Evolutionary conservation across 805 yeast genomes (phyloP), one percentile per base, ranked within the genome.

Genomic region (Barnettozyma vustinii): DNA sequence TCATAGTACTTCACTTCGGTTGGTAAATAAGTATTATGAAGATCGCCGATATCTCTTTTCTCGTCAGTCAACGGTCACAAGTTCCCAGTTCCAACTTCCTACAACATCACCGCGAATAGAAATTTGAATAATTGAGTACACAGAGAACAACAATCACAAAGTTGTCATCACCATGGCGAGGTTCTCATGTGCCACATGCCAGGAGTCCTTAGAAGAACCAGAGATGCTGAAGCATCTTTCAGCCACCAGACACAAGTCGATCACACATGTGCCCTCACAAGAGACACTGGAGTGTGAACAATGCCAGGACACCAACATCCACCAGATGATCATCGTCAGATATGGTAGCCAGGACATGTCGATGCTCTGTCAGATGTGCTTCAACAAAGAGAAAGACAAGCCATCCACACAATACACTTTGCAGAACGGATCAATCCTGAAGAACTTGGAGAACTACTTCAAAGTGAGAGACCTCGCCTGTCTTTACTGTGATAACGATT

Each of bases 341-440:
- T 76, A 71, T 58, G 84, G 81, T 1, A 77, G 81, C 26, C 71
- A 75, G 16, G 83, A 79, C 55, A 74, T 80, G 72, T 61, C 72
- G 0, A 60, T 79, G 50, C 59, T 77, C 19, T 80, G 86, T 57
- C 66, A 65, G 30, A 42, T 51, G 5, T 80, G 86, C 58, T 62
- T 71, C 19, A 56, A 54, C 32, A 76, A 74, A 51, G 72, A 68
- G 26, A 56, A 55, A 16, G 78, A 72, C 13, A 70, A 67, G 42
- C 75, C 82, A 0, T 67, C 76, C 2, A 74, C 80, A 1, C 74
- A 72, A 44, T 79, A 80, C 53, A 65, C 80, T 2, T 56, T 79
- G 4, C 66, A 74, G 2, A 80, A 80, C 55, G 86, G 86, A 4
- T 73, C 83, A 0, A 62, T 80, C n/a, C 68, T 80, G 54, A 65